A percentile compares a stretch with the other conserved stretches of the same genome.
Conservation (phyloP, 2,329 filamentous ascomycete species). For the Pyrenochaeta sp. region DNA sequence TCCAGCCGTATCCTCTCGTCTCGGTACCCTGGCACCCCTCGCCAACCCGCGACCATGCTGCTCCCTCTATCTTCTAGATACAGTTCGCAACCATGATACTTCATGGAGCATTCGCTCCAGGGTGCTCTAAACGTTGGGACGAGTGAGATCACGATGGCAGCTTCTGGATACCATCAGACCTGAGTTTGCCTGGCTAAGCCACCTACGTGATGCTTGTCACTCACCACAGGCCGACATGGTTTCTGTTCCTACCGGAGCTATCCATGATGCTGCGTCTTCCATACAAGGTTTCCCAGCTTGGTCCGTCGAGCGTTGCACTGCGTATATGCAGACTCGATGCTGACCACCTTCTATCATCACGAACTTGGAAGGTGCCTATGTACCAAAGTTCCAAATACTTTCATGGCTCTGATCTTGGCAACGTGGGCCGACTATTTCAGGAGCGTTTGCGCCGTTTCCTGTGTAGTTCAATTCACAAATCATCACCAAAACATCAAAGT, state of each 20-base stretch:
- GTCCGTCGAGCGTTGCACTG: constrained; percentile 8
- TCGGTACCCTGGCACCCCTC: background rate
- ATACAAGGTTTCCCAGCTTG: constrained; percentile 2
- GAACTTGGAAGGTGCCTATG: background rate
- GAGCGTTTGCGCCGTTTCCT: background rate
- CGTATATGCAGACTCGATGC: constrained; percentile 4
- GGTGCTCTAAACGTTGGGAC: background rate
- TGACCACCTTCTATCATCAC: background rate
- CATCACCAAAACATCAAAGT: background rate
- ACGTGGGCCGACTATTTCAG: constrained; percentile 6
- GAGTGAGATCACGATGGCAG: background rate
- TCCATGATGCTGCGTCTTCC: background rate
- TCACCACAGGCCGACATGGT: background rate
- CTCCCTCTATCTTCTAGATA: background rate
- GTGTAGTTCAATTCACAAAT: background rate
- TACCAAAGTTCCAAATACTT: background rate
- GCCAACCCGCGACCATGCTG: background rate
- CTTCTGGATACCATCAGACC: background rate
- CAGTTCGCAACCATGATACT: background rate
- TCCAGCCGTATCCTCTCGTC: background rate
- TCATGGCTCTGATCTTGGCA: too few species aligned
- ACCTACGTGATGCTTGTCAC: background rate
- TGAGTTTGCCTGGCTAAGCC: background rate
- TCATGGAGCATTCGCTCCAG: background rate
- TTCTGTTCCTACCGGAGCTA: background rate